Conservation (phyloP, 768 basidiomycete genomes). For the Albatrellus ellisii region DNA sequence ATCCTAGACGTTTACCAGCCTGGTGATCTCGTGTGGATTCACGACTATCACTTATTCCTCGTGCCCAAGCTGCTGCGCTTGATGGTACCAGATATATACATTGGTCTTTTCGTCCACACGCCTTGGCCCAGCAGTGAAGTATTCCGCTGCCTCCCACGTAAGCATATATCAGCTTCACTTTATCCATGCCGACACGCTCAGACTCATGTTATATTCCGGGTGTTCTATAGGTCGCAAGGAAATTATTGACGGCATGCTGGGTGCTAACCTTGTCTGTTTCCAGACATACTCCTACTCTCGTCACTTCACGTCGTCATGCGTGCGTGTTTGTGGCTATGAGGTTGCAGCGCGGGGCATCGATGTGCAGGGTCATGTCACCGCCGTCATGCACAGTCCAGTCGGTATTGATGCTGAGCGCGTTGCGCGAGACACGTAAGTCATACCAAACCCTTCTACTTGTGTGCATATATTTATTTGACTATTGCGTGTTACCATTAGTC, state of each 20-base stretch:
- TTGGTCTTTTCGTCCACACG: slow-evolving; percentile 94
- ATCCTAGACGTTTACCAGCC: slow-evolving; percentile 60
- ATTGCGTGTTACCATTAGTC: slow-evolving; percentile 22
- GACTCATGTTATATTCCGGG: slow-evolving; percentile 3
- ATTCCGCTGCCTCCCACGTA: slow-evolving; percentile 85
- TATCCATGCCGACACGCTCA: not conserved
- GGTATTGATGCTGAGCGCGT: slow-evolving; percentile 92
- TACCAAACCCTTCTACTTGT: slow-evolving; percentile 13
- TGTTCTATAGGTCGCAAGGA: slow-evolving; percentile 59
- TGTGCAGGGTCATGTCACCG: slow-evolving; percentile 71
- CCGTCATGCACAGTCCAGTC: slow-evolving; percentile 85
- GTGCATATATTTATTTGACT: not conserved
- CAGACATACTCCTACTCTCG: slow-evolving; percentile 93
- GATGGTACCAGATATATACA: slow-evolving; percentile 49
- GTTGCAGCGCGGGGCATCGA: slow-evolving; percentile 61
- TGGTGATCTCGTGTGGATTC: slow-evolving; percentile 78
- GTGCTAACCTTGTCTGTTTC: slow-evolving; percentile 94
- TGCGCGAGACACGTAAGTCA: slow-evolving; percentile 51
- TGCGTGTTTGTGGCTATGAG: slow-evolving; percentile 95
- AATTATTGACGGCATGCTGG: slow-evolving; percentile 95
- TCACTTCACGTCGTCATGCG: slow-evolving; percentile 89
- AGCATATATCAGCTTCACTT: slow-evolving; percentile 22
- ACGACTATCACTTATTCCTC: slow-evolving; percentile 93
- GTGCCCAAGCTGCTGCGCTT: slow-evolving; percentile 77
- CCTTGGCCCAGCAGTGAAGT: slow-evolving; percentile 96